Base-by-base conservation (phyloP, 1,284 basidiomycete genomes). In the Trichosporon inkin region DNA sequence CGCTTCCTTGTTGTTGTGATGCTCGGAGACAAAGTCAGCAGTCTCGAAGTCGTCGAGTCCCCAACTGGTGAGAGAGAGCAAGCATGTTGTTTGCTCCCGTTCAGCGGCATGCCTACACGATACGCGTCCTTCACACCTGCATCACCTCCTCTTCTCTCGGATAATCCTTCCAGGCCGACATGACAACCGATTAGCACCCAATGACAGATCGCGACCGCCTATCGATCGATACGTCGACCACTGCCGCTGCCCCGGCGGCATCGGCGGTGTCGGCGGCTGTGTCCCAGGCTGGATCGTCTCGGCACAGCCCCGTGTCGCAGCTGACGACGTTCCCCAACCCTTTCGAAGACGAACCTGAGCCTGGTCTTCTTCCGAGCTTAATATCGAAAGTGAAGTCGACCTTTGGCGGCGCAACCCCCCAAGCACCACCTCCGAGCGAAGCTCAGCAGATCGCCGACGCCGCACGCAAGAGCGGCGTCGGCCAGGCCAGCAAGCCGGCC, bases 241-340 rank as follows among this genome's bases (percentile, higher is more conserved):
- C 56, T 14, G 37, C 35, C 14, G 52, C 35, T 13, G 37, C 38
- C 6, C 20, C 38, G n/a, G 10, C 55, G 6, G 35, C 39, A 14
- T 28, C 37, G n/a, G 39, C 34, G 35, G 37, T 37, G 38, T n/a
- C 55, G 39, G 47, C 61, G 20, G 57, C 53, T 35, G 38, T 49
- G 19, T 32, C 47, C 10, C 55, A 47, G 32, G 20, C 51, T 32
- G 11, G 44, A 16, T 62, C 64, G 24, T 61, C 65, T 11, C 63
- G 62, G 8, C 61, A 66, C n/a, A 53, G 64, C 13, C 52, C 58
- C 19, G 63, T 57, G 7, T 64, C 60, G 5, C 58, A 57, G 24
- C 62, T 79, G 35, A 79, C 77, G 10, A 78, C 74, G 6, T 79
- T 79, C 56, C 77, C 77, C 4, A 71, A 73, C 35, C 71, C 72